A percentile compares a stretch with the other conserved stretches of the same genome.
Conservation (phyloP, 139 green algal genomes). For the Edaphochlamys debaryana region DNA sequence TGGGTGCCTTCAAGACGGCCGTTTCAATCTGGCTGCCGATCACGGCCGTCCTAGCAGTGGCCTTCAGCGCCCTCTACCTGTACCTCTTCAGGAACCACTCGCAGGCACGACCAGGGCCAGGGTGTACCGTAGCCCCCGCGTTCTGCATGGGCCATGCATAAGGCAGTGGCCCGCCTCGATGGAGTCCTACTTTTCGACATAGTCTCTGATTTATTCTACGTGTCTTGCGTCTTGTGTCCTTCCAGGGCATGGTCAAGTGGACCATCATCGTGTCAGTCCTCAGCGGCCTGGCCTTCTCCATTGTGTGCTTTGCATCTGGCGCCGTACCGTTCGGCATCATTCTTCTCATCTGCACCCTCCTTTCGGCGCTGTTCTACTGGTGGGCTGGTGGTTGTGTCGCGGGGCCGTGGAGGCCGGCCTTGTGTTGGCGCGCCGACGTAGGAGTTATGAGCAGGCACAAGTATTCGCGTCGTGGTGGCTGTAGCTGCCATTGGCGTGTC, state of each 20-base stretch:
- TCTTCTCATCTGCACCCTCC: background rate
- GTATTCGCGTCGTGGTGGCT: too few relatives aligned
- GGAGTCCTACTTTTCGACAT: too few relatives aligned
- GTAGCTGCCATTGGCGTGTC: too few relatives aligned
- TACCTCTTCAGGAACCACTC: conserved; percentile 27
- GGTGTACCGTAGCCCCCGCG: too few relatives aligned
- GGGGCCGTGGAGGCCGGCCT: too few relatives aligned
- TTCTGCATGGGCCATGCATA: too few relatives aligned
- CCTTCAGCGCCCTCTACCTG: conserved; percentile 1
- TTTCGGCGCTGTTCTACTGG: conserved; percentile 26
- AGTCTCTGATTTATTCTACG: too few relatives aligned
- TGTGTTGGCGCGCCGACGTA: too few relatives aligned
- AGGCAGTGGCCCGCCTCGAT: background rate
- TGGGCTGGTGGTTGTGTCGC: too few relatives aligned
- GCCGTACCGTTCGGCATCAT: conserved; percentile 23
- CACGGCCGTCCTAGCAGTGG: conserved; percentile 1
- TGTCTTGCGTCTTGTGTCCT: too few relatives aligned
- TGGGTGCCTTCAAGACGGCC: background rate
- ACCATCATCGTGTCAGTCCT: background rate
- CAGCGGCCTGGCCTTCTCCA: background rate
- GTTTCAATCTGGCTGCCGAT: conserved; percentile 33
- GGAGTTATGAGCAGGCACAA: too few relatives aligned
- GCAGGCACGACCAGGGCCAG: too few relatives aligned
- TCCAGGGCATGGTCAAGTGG: background rate
- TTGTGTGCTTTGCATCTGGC: conserved; percentile 8